Evolutionary conservation across 805 yeast species (phyloP), one percentile per base, ranked within the genome.

Genomic region (Zygosaccharomyces bisporus): DNA sequence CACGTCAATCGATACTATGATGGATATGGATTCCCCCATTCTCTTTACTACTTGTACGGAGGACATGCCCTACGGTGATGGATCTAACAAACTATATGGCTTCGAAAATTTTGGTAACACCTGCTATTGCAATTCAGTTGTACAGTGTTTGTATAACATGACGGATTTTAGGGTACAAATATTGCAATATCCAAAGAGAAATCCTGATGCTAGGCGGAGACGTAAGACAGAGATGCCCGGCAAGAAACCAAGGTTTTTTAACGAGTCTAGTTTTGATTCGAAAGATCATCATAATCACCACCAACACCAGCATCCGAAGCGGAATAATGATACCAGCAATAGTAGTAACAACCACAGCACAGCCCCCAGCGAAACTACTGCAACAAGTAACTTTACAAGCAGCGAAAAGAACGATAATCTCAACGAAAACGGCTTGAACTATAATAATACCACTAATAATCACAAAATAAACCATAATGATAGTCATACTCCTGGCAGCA

Each of bases 111-210:
- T 84, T 56, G 95, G 95, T 2, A 83, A 89, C 61, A 89, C 97
- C 0, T 93, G 98, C 68, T 91, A 91, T 68, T 86, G 95, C 66
- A 93, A 93, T 56, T 87, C 96, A 7, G 86, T 93, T 23, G 68
- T 93, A 18, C 99, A 93, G 63, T 87, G 95, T 53, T 73, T 91
- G 7, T 91, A 78, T 69, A 82, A 85, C 66, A 75, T 91, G 3
- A 73, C 76, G 19, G 75, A 74, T 21, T 88, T 93, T 57, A 75
- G 97, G 36, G 64, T 70, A 13, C 73, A 72, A 42, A 60, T 85
- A 1, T 61, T 80, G 39, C 65, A 69, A 41, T 72, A 71, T 48
- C 85, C 85, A 3, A 51, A 55, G 6, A 64, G 68, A 39, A 67
- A 63, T 34, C 52, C 61, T 2, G 39, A 35, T 1, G 30, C 46